Base-by-base conservation (phyloP, 306 rosid species). In the Oemleria cerasiformis region DNA sequence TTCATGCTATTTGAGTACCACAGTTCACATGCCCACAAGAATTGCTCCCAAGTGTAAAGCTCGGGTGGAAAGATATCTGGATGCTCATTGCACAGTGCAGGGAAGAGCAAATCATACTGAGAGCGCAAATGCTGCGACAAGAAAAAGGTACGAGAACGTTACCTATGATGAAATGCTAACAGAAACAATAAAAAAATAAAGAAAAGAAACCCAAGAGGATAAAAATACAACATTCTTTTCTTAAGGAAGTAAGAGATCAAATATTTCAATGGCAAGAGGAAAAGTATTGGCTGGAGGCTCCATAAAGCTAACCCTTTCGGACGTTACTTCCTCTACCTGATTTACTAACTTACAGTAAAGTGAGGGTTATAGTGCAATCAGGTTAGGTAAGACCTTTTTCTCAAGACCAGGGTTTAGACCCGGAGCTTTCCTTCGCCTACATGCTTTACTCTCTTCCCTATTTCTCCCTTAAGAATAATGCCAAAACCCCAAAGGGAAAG, bases 11-110 rank as follows among this genome's bases (percentile, higher is more conserved):
- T 86, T 77, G 95, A 87, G 85, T 94, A 91, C 96, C 97, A 94
- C 68, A 94, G 94, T 79, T 94, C 98, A 84, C 98, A 91, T 65
- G 98, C 97, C 97, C 97, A 91, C 65, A 94, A 77, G 86, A 86
- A 94, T 51, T 84, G 78, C 79, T 91, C 90, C 92, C 96, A 91
- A 12, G 96, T 86, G 80, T 83, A 94, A 73, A 86, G 69, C 78
- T 91, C 84, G n/a, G 56, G 83, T 6, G 92, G 91, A 82, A 94
- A 94, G 77, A 83, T 75, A 65, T 83, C 85, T 57, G 97, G 96
- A 86, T 80, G 91, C 65, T 40, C 54, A 45, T 74, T 61, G 82
- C 82, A 86, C 70, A 91, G 73, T 43, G 82, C 66, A 44, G 92
- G 92, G 79, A 94, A 71, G 66, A 91, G 84, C 78, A 77, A 77